Evolutionary conservation across 2,329 filamentous ascomycete genomes (phyloP).

Genomic region (Penicillium sp.): DNA sequence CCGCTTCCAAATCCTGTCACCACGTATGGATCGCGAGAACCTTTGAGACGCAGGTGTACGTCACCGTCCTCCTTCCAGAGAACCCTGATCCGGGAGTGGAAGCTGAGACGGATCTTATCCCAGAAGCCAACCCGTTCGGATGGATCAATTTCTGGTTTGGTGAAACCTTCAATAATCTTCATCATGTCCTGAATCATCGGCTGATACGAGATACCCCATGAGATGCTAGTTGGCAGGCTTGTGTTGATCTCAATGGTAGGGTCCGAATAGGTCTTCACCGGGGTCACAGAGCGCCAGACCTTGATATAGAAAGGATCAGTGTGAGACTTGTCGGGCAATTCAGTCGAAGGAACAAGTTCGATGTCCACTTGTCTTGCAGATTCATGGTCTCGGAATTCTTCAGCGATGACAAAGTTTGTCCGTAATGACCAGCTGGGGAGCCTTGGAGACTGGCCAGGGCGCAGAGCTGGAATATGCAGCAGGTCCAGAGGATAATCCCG

Average conservation of each 20-base stretch:
- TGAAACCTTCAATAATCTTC: conserved; percentile 98
- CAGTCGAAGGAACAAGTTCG: conserved; percentile 71
- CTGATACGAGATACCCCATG: conserved; percentile 96
- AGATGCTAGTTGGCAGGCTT: conserved; percentile 82
- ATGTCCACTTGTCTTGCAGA: conserved; percentile 77
- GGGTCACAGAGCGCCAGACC: conserved; percentile 83
- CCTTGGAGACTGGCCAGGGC: conserved; percentile 71
- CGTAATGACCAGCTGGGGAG: conserved; percentile 77
- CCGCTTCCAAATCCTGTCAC: conserved; percentile 90
- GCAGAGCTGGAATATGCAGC: conserved; percentile 80
- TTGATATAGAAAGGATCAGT: conserved; percentile 72
- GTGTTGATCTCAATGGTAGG: conserved; percentile 92
- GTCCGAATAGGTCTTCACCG: conserved; percentile 94
- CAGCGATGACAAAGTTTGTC: conserved; percentile 91
- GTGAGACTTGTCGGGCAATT: conserved; percentile 51
- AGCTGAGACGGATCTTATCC: conserved; percentile 94
- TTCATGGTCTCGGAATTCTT: conserved; percentile 78
- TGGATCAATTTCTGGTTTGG: conserved; percentile 87
- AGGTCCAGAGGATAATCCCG: conserved; percentile 92
- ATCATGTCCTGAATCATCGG: conserved; percentile 99
- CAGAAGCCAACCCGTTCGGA: conserved; percentile 95
- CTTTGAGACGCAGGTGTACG: conserved; percentile 86
- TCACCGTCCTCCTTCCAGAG: conserved; percentile 95
- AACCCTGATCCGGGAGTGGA: conserved; percentile 84
- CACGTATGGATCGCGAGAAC: conserved; percentile 83